These are phyloP conservation scores for Talaromyces nanjingensis DNA, from an alignment of 495 filamentous ascomycete species.

Conservation along the genomic window DNA sequence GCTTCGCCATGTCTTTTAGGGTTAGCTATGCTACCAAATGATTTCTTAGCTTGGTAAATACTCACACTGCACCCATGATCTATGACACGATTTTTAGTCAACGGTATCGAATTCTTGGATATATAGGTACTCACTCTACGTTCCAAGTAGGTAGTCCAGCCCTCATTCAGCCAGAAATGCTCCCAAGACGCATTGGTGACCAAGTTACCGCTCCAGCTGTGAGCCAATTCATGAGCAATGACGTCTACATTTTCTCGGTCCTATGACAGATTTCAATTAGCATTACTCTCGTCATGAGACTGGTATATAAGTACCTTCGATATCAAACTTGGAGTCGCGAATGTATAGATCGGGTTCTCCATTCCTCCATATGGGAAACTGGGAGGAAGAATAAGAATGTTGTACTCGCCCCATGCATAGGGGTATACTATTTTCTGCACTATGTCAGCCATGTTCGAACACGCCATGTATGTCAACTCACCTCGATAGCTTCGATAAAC, in stretches of 20 bases:
- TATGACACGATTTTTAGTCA: conserved; percentile 15
- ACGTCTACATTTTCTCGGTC: conserved; percentile 94
- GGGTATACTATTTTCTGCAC: conserved; percentile 66
- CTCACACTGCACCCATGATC: conserved; percentile 24
- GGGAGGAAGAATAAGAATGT: conserved; percentile 81
- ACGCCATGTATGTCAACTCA: conserved; percentile 11
- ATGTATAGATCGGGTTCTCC: conserved; percentile 94
- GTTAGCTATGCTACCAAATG: background rate
- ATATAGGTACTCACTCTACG: conserved; percentile 47
- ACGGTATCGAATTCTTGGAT: background rate
- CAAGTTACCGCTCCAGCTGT: conserved; percentile 91
- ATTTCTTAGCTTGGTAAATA: background rate
- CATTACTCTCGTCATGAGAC: conserved; percentile 2
- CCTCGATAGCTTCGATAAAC: conserved; percentile 82
- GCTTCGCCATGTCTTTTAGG: conserved; percentile 58
- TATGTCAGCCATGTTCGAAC: background rate
- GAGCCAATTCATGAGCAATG: conserved; percentile 88
- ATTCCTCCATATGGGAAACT: conserved; percentile 88
- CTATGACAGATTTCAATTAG: conserved; percentile 12
- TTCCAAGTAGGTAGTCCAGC: conserved; percentile 93
- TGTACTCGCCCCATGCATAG: conserved; percentile 92
- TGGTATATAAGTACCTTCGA: conserved; percentile 46
- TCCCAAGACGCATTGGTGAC: conserved; percentile 91
- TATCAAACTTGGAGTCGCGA: conserved; percentile 88
- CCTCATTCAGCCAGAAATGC: conserved; percentile 96